Base-by-base conservation (phyloP, 1,284 basidiomycete species). In the Meripilus lineatus region DNA sequence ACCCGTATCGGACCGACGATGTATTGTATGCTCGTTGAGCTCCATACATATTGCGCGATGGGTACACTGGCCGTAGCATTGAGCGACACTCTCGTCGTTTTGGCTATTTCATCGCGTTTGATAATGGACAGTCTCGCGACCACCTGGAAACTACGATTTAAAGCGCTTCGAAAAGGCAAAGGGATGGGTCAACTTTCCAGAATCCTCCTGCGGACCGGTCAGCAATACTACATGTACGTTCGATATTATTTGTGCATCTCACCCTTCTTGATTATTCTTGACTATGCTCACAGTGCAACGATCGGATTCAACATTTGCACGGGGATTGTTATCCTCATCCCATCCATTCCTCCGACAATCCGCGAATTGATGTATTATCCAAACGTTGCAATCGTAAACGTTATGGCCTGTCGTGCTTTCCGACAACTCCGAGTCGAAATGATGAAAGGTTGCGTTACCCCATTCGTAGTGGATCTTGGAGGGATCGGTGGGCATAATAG, bases 381-480 rank as follows among this genome's bases (percentile, higher is more conserved):
- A 10, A 55, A 56, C 41, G 30, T 57, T 10, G 51, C 51, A 5
- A 24, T 64, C 17, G 46, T 48, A 20, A 64, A 58, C 42, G 30
- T 48, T 15, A 61, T 64, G 60, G 59, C 56, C 3, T 60, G 58
- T 42, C 46, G 50, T 5, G 59, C 62, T 10, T 62, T 52, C 44
- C 51, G 60, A 3, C 40, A 52, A 13, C 38, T 56, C n/a, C n/a
- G n/a, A n/a, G n/a, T n/a, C n/a, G n/a, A n/a, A n/a, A n/a, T n/a
- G n/a, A n/a, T n/a, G n/a, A n/a, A n/a, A n/a, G n/a, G n/a, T n/a
- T n/a, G n/a, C n/a, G n/a, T n/a, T n/a, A n/a, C n/a, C n/a, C n/a
- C n/a, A n/a, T n/a, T n/a, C n/a, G n/a, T n/a, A n/a, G n/a, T n/a
- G n/a, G n/a, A n/a, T n/a, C n/a, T n/a, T n/a, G n/a, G n/a, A n/a